phyloP scores from a whole-genome alignment of 2,329 filamentous ascomycete species.

The Chaetomium strumarium region DNA sequence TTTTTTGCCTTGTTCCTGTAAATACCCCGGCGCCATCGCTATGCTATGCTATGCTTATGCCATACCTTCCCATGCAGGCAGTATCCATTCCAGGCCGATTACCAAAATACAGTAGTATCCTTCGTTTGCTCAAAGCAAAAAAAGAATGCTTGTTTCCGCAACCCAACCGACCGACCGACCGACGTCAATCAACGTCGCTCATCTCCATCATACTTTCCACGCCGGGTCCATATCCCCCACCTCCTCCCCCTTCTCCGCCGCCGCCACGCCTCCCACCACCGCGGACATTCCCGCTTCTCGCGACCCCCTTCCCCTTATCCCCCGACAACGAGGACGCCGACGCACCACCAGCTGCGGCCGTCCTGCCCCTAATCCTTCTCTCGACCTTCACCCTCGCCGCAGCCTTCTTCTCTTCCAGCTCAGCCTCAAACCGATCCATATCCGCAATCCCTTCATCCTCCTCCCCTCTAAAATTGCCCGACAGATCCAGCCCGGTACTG shows the following conservation, averaged over 20 bases:
- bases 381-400: conserved; percentile 36
- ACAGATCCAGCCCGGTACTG: conserved; percentile 6
- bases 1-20: conserved; percentile 1
- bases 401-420: conserved; percentile 42
- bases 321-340: conserved; percentile 14
- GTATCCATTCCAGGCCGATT: conserved; percentile 8
- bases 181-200: conserved; percentile 45
- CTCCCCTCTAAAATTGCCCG: conserved; percentile 28
- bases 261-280: conserved; percentile 29
- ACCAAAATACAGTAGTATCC: conserved; percentile 7
- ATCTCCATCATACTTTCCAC: conserved; percentile 48
- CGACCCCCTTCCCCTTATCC: conserved; percentile 35
- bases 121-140: not conserved
- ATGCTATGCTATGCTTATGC: conserved; percentile 17
- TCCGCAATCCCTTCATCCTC: conserved; percentile 36
- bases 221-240: not conserved
- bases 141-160: not conserved
- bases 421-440: conserved; percentile 46
- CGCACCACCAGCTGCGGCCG: conserved; percentile 6
- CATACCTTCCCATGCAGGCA: conserved; percentile 2
- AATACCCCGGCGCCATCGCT: conserved; percentile 21
- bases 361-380: conserved; percentile 14
- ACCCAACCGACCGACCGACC: no score
- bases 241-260: conserved; percentile 21
- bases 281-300: conserved; percentile 34